These are phyloP conservation scores for Plenodomus lindquistii DNA, from an alignment of 2,329 filamentous ascomycete species.

Conservation along the genomic window DNA sequence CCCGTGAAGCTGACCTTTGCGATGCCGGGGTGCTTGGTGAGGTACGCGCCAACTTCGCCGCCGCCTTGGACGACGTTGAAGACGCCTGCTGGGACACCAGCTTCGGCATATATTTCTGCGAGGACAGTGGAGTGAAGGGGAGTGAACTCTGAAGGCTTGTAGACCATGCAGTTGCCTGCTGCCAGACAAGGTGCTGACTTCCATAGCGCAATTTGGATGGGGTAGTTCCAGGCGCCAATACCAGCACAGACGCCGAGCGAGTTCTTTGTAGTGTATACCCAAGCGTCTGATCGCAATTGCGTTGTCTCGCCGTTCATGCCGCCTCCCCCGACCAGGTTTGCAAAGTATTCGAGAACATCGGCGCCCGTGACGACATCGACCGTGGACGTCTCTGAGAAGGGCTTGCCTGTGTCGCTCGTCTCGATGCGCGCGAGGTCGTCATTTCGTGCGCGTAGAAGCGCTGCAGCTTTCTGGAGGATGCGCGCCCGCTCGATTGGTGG, in stretches of 20 bases:
- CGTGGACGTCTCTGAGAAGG: conserved; percentile 79
- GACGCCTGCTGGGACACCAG: conserved; percentile 77
- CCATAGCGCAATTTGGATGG: conserved; percentile 88
- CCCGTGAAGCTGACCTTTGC: conserved; percentile 91
- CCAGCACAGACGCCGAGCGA: conserved; percentile 82
- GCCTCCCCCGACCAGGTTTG: conserved; percentile 75
- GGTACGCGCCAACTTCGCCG: conserved; percentile 74
- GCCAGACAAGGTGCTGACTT: conserved; percentile 85
- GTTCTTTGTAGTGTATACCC: conserved; percentile 82
- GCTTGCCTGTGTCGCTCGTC: conserved; percentile 84
- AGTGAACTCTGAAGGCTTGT: conserved; percentile 87
- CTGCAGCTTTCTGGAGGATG: conserved; percentile 76
- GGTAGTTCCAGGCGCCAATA: conserved; percentile 92
- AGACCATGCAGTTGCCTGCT: conserved; percentile 87
- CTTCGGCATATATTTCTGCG: conserved; percentile 76
- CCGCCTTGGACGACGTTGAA: conserved; percentile 87
- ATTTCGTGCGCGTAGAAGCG: conserved; percentile 74
- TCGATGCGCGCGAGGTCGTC: conserved; percentile 78
- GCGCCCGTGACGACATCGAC: conserved; percentile 83
- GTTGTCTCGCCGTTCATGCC: conserved; percentile 81
- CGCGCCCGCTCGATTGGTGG: conserved; percentile 74
- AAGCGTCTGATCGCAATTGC: conserved; percentile 73
- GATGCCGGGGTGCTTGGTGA: conserved; percentile 72
- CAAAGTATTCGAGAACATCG: conserved; percentile 86
- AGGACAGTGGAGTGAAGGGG: conserved; percentile 78